These are phyloP conservation scores for Neurospora intermedia DNA, from an alignment of 495 filamentous ascomycete species.

Conservation along the genomic window DNA sequence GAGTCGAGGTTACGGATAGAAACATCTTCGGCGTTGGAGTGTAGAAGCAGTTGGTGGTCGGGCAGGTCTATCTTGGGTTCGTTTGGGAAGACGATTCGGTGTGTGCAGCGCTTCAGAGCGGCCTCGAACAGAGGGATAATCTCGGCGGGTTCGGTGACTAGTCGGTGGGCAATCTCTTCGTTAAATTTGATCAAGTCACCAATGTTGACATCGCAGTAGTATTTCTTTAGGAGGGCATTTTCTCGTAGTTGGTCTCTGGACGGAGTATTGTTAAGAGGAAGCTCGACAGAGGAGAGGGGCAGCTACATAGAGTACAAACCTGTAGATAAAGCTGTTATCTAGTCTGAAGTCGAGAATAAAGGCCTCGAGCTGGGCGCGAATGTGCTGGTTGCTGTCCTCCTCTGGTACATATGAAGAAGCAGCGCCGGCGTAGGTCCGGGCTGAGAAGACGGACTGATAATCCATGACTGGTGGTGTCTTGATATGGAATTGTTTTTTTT, in stretches of 20 bases:
- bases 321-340: slow-evolving; percentile 93
- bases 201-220: slow-evolving; percentile 95
- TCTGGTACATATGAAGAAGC: slow-evolving; percentile 36
- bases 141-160: slow-evolving; percentile 83
- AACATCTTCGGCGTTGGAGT: slow-evolving; percentile 79
- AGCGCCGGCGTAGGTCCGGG: slow-evolving; percentile 22
- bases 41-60: slow-evolving; percentile 90
- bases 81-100: slow-evolving; percentile 74
- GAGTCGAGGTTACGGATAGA: slow-evolving; percentile 93
- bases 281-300: not conserved
- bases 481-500: slow-evolving; percentile 5
- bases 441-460: slow-evolving; percentile 76
- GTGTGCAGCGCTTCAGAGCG: slow-evolving; percentile 82
- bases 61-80: slow-evolving; percentile 61
- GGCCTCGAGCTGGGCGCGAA: slow-evolving; percentile 54
- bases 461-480: slow-evolving; percentile 49
- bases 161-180: slow-evolving; percentile 85
- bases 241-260: slow-evolving; percentile 87
- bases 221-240: slow-evolving; percentile 90
- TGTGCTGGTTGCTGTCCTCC: slow-evolving; percentile 45
- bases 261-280: not conserved
- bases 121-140: slow-evolving; percentile 90
- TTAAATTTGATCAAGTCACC: slow-evolving; percentile 94
- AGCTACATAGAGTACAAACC: slow-evolving; percentile 36
- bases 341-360: slow-evolving; percentile 94